A percentile compares a stretch with the other conserved stretches of the same genome.
Conservation (phyloP, 768 basidiomycete species). For the Tulasnella sp. region DNA sequence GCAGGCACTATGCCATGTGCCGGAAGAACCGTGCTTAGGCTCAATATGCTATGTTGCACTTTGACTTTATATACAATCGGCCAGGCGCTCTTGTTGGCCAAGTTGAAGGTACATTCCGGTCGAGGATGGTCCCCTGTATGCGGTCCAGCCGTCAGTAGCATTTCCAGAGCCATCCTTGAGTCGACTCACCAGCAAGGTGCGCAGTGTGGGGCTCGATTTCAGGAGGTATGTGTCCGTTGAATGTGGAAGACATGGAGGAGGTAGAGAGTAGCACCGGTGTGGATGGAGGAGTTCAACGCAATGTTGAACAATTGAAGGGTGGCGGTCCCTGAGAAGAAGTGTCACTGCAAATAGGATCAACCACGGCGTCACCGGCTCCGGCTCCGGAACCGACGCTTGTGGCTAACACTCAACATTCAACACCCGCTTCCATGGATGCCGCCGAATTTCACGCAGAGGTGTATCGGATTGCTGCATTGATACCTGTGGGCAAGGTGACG, state of each 20-base stretch:
- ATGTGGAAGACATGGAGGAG: background rate
- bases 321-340: background rate
- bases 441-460: constrained; percentile 69
- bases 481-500: constrained; percentile 65
- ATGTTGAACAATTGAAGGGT: background rate
- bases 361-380: background rate
- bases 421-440: constrained; percentile 46
- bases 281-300: background rate
- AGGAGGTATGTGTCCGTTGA: constrained; percentile 1
- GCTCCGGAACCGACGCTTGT: background rate
- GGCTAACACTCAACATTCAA: background rate
- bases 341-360: background rate
- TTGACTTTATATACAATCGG: background rate
- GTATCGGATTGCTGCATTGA: constrained; percentile 65
- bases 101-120: background rate
- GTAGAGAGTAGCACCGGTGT: background rate
- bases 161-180: background rate
- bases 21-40: background rate
- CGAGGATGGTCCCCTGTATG: background rate
- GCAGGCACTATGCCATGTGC: background rate
- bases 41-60: background rate
- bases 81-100: background rate
- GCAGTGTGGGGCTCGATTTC: background rate
- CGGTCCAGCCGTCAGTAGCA: background rate
- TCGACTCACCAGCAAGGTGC: background rate